These are phyloP conservation scores for Picea glauca DNA, from an alignment of 75 land plant species.

Conservation along the genomic window DNA sequence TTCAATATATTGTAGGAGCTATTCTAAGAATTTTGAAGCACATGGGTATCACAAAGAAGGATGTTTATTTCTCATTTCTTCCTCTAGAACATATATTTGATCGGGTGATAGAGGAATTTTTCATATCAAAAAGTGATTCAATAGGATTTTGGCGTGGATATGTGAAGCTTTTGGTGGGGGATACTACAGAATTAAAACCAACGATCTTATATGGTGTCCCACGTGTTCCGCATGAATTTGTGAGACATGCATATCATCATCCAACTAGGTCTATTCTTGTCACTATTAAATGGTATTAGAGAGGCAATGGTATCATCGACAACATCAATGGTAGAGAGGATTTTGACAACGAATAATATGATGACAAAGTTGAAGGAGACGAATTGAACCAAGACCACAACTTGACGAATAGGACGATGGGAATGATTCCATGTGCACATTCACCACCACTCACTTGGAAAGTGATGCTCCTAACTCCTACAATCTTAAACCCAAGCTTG, in stretches of 20 bases:
- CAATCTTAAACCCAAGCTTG: not conserved
- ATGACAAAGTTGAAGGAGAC: constrained; percentile 39
- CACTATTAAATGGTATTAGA: too few species aligned
- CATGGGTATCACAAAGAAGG: constrained; percentile 38
- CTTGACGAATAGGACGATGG: constrained; percentile 44
- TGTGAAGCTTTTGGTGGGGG: too few species aligned
- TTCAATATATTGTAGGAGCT: constrained; percentile 23
- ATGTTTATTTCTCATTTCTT: too few species aligned
- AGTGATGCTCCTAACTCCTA: not conserved
- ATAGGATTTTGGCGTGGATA: too few species aligned
- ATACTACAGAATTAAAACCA: too few species aligned
- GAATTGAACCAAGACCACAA: constrained; percentile 27
- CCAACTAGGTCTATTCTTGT: too few species aligned
- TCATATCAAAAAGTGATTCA: too few species aligned
- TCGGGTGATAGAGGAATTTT: too few species aligned
- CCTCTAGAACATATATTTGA: too few species aligned
- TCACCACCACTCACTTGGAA: constrained; percentile 76
- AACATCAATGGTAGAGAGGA: constrained; percentile 26
- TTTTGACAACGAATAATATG: constrained; percentile 40
- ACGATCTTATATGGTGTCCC: too few species aligned
- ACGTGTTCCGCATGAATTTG: too few species aligned
- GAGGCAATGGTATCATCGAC: constrained; percentile 2
- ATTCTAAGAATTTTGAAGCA: constrained; percentile 34
- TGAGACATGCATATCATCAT: too few species aligned
- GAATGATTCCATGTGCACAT: constrained; percentile 60